Conservation (phyloP, 331 rosid genomes). For the Telfairia occidentalis region DNA sequence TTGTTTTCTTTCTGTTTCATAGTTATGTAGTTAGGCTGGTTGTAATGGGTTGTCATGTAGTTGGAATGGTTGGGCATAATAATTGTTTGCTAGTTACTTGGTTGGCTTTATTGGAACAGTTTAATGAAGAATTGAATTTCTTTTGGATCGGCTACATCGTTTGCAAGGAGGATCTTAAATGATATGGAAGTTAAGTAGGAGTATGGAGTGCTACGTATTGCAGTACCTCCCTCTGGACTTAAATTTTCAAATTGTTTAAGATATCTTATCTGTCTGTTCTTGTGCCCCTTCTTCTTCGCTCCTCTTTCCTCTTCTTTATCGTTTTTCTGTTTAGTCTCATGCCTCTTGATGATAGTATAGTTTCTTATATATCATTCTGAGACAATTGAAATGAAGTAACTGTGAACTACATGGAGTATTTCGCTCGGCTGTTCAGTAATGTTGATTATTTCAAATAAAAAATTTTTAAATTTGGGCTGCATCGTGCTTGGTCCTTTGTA, state of each 20-base stretch:
- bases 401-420: not conserved
- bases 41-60: too few relatives aligned
- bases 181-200: not conserved
- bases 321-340: not conserved
- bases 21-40: too few relatives aligned
- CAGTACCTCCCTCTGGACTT: not conserved
- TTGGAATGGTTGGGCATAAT: too few relatives aligned
- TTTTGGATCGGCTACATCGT: not conserved
- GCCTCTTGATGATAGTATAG: not conserved
- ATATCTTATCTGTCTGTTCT: not conserved
- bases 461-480: not conserved
- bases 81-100: too few relatives aligned
- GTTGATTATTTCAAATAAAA: not conserved
- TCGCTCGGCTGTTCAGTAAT: not conserved
- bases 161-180: not conserved
- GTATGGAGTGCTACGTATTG: not conserved
- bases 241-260: not conserved
- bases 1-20: too few relatives aligned
- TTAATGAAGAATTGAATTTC: not conserved
- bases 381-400: not conserved
- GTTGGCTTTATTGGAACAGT: too few relatives aligned
- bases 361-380: not conserved
- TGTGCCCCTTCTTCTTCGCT: not conserved
- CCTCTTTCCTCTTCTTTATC: not conserved
- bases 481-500: slow-evolving; percentile 9